phyloP scores from a whole-genome alignment of 1,284 basidiomycete species.

The Puccinia polysora region DNA sequence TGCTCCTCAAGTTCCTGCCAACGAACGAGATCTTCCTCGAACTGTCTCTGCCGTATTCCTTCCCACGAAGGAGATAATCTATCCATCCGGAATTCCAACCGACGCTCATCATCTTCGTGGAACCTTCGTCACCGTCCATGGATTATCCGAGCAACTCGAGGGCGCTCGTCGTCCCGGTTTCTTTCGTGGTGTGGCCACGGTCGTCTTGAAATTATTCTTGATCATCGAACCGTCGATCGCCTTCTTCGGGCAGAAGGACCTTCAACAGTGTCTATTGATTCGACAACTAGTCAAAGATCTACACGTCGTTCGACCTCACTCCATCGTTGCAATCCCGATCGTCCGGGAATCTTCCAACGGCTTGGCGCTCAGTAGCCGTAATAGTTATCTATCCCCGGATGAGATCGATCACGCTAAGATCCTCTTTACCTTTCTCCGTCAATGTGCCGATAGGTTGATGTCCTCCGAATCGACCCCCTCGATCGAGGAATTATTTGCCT shows the following conservation, averaged over 20 bases:
- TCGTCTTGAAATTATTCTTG: constrained; percentile 93
- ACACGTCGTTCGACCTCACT: constrained; percentile 67
- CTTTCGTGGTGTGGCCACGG: constrained; percentile 91
- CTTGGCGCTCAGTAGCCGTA: constrained; percentile 86
- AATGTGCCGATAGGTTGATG: neutral
- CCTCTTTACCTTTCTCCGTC: constrained; percentile 5
- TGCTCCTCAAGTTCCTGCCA: neutral
- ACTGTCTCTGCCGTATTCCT: constrained; percentile 66
- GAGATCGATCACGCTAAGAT: constrained; percentile 57
- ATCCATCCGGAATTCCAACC: constrained; percentile 79
- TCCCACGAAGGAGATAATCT: constrained; percentile 74
- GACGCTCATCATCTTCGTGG: constrained; percentile 71
- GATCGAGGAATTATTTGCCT: neutral
- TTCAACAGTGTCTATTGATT: constrained; percentile 86
- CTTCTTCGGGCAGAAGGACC: constrained; percentile 98
- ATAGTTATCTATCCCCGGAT: constrained; percentile 68
- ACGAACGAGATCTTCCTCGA: constrained; percentile 19
- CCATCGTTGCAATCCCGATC: constrained; percentile 77
- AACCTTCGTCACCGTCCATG: constrained; percentile 84
- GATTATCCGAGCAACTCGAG: constrained; percentile 78
- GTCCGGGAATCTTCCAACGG: constrained; percentile 61
- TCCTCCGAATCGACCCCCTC: neutral
- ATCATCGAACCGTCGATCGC: constrained; percentile 68
- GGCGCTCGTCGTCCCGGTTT: constrained; percentile 77
- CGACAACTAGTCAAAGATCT: constrained; percentile 78